Conservation (phyloP, 78 protist species). For the Guillardia theta region DNA sequence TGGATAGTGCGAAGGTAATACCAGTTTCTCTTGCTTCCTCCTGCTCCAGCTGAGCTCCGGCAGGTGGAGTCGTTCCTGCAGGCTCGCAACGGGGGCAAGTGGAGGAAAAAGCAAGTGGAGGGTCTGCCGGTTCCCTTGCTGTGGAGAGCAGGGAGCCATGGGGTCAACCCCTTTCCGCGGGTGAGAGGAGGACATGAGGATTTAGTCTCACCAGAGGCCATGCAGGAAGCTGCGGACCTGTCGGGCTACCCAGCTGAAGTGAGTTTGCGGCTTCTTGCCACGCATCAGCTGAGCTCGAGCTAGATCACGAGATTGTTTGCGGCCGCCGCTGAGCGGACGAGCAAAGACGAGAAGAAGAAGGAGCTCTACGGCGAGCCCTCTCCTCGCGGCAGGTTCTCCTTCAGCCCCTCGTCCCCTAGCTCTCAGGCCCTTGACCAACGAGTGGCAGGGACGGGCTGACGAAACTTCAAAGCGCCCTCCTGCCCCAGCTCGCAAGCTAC, state of each 20-base stretch:
- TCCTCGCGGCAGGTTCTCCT: neutral
- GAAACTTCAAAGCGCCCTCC: neutral
- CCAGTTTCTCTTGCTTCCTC: neutral
- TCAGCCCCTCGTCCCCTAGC: neutral
- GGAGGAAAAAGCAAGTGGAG: neutral
- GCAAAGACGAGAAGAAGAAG: too few relatives aligned
- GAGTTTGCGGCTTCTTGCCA: too few relatives aligned
- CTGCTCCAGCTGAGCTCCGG: neutral
- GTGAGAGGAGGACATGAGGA: too few relatives aligned
- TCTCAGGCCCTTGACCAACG: neutral
- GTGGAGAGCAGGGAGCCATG: neutral
- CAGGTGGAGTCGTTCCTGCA: neutral
- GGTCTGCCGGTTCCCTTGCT: neutral
- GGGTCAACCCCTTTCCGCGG: too few relatives aligned
- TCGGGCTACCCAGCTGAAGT: too few relatives aligned
- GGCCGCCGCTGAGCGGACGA: neutral
- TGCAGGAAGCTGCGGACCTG: too few relatives aligned
- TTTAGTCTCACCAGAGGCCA: too few relatives aligned
- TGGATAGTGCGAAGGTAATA: neutral
- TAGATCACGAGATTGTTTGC: neutral
- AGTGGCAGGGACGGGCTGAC: neutral
- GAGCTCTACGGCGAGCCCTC: neutral
- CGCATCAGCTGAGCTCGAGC: too few relatives aligned
- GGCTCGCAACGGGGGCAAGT: neutral
- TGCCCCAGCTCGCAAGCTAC: neutral